Percentiles rank a stretch among this genome's conserved stretches.
These are phyloP conservation scores for Saturnispora besseyi DNA, from an alignment of 805 yeast species.

Conservation along the genomic window DNA sequence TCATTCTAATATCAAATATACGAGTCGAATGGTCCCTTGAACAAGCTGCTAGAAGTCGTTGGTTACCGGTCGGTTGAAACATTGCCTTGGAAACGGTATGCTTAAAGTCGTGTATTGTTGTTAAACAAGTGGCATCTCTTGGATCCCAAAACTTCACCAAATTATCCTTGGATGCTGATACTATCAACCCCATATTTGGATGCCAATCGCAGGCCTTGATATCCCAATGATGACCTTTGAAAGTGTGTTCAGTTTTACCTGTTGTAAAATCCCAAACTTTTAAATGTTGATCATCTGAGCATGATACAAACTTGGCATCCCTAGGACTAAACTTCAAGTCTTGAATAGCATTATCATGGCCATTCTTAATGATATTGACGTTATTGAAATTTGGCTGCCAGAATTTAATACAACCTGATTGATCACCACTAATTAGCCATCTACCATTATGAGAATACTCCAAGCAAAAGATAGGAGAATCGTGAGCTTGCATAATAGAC, in stretches of 20 bases:
- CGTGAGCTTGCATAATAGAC: slow-evolving; percentile 98
- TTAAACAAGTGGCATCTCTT: slow-evolving; percentile 58
- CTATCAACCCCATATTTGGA: slow-evolving; percentile 74
- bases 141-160: slow-evolving; percentile 96
- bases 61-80: slow-evolving; percentile 65
- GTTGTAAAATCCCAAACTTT: slow-evolving; percentile 94
- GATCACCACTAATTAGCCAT: slow-evolving; percentile 92
- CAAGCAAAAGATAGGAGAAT: slow-evolving; percentile 71
- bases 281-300: slow-evolving; percentile 83
- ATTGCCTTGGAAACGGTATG: slow-evolving; percentile 83
- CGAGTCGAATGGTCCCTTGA: slow-evolving; percentile 85
- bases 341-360: slow-evolving; percentile 74
- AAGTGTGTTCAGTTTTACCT: slow-evolving; percentile 68
- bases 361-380: slow-evolving; percentile 66
- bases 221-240: slow-evolving; percentile 97
- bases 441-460: slow-evolving; percentile 84
- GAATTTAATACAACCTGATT: slow-evolving; percentile 81
- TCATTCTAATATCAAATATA: slow-evolving; percentile 77
- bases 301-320: slow-evolving; percentile 86
- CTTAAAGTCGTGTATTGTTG: slow-evolving; percentile 85
- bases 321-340: slow-evolving; percentile 86
- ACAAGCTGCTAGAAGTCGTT: slow-evolving; percentile 73
- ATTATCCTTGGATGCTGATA: slow-evolving; percentile 93
- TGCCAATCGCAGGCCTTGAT: slow-evolving; percentile 98
- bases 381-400: slow-evolving; percentile 99